Evolutionary conservation across 129 eudicot species (phyloP).

Genomic region (Lonicera japonica): DNA sequence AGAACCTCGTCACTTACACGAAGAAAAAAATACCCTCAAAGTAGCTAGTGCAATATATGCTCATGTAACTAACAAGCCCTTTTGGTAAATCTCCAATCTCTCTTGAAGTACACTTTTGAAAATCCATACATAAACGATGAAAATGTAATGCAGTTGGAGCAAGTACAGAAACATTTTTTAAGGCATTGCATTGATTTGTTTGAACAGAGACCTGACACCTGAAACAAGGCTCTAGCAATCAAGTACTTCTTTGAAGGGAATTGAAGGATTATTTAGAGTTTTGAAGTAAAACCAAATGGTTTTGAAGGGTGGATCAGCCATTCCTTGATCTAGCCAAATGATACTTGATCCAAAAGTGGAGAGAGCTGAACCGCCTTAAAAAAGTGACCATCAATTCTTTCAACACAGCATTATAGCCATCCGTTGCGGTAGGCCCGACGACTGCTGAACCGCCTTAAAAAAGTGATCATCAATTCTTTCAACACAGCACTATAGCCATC

Average conservation of each 20-base stretch:
- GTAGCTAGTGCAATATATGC: background rate
- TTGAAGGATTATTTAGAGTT: background rate
- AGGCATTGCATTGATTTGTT: conserved; percentile 1
- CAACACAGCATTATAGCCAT: no score
- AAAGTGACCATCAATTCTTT: no score
- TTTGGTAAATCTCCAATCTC: conserved; percentile 2
- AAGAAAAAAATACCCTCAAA: conserved; percentile 27
- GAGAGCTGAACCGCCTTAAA: background rate
- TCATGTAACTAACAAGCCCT: background rate
- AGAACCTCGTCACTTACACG: conserved; percentile 19
- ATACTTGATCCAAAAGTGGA: background rate
- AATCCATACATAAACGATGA: no score
- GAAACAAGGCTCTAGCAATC: conserved; percentile 1
- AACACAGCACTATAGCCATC: no score
- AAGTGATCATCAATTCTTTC: no score
- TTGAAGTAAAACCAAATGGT: background rate
- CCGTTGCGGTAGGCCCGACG: no score
- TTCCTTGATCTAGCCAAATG: background rate
- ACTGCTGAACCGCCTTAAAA: no score
- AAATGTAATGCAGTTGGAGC: conserved; percentile 3
- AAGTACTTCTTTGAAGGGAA: background rate
- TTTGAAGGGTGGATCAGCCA: conserved; percentile 6
- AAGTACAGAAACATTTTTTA: conserved; percentile 1
- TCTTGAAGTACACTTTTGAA: no score
- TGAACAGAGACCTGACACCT: background rate